A percentile compares a stretch with the other conserved stretches of the same genome.
Evolutionary conservation across 2,329 filamentous ascomycete species (phyloP).

Genomic region (Helotiales sp.): DNA sequence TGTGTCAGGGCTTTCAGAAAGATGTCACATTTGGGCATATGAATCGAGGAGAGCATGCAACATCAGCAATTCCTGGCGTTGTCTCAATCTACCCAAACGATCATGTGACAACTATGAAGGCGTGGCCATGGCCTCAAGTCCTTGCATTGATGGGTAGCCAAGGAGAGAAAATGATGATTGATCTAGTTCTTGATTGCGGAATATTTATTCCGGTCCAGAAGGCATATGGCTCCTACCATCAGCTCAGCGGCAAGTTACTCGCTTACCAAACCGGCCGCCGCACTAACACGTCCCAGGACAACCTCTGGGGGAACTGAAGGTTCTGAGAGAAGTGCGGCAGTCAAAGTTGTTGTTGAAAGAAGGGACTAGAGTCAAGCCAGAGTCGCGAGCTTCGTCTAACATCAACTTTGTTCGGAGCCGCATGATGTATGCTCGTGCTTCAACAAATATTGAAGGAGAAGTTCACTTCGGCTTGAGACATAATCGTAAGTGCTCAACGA

Average conservation of each 20-base stretch:
- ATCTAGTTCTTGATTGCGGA: constrained; percentile 74
- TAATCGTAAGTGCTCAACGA: constrained; percentile 63
- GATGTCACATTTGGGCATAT: constrained; percentile 28
- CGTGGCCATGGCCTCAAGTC: constrained; percentile 72
- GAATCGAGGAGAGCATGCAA: constrained; percentile 29
- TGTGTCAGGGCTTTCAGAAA: constrained; percentile 80
- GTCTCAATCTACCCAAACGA: constrained; percentile 65
- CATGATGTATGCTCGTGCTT: constrained; percentile 81
- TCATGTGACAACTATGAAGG: constrained; percentile 68
- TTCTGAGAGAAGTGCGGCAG: constrained; percentile 11
- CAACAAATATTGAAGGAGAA: constrained; percentile 65
- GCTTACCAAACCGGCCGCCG: not conserved
- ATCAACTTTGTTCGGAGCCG: constrained; percentile 78
- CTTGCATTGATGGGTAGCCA: constrained; percentile 72
- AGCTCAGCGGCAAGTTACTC: constrained; percentile 67
- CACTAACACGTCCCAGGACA: constrained; percentile 22
- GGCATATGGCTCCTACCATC: constrained; percentile 67
- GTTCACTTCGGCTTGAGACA: constrained; percentile 76
- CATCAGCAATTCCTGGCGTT: constrained; percentile 63
- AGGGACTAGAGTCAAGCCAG: not conserved
- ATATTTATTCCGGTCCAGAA: constrained; percentile 67
- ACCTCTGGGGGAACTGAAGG: constrained; percentile 31
- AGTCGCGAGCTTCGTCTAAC: constrained; percentile 46
- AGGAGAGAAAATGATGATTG: constrained; percentile 75
- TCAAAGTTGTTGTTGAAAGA: not conserved